Evolutionary conservation across 2,329 filamentous ascomycete genomes (phyloP), one percentile per base, ranked within the genome.

Genomic region (Nigrograna mackinnonii): DNA sequence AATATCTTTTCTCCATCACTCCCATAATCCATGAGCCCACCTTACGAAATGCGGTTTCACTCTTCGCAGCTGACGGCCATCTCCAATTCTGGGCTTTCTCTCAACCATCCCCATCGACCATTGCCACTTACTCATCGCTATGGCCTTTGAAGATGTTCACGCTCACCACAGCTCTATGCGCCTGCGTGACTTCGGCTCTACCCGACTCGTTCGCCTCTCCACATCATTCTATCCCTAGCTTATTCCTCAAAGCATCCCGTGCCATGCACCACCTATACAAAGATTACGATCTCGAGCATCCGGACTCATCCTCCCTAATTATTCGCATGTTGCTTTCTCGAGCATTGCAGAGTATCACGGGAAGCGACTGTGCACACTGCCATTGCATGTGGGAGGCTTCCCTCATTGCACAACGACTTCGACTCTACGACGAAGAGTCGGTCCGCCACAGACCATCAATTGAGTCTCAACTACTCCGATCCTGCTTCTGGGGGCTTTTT

Each of bases 271-370:
- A 14, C 12, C 17, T 14, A 12, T 41, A 16, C 32, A 32, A 41
- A 21, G 20, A 36, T 16, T 24, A 41, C 18, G 39, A 41, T 19
- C 39, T 41, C 26, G 39, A 41, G 5, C 21, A 36, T 18, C 39
- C 39, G 16, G 19, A 36, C 32, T 36, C 39, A 11, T 6, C 31
- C 19, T 41, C 39, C 11, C 9, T 41, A 14, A 18, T 21, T 3
- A 41, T 36, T 14, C n/a, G 39, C 3, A 17, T 41, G n/a, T 36
- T 35, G 7, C 39, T 36, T 14, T 41, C 39, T n/a, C 12, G n/a
- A 9, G 21, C 39, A 6, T n/a, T 35, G 5, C 39, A 41, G 24
- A 11, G 26, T 19, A 36, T 28, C 17, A 41, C 24, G 9, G 39
- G 39, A 12, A 35, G 30, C n/a, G 6, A 17, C 20, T 30, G 39